Base-by-base conservation (phyloP, 106 monocot genomes). In the Gastrodia elata region DNA sequence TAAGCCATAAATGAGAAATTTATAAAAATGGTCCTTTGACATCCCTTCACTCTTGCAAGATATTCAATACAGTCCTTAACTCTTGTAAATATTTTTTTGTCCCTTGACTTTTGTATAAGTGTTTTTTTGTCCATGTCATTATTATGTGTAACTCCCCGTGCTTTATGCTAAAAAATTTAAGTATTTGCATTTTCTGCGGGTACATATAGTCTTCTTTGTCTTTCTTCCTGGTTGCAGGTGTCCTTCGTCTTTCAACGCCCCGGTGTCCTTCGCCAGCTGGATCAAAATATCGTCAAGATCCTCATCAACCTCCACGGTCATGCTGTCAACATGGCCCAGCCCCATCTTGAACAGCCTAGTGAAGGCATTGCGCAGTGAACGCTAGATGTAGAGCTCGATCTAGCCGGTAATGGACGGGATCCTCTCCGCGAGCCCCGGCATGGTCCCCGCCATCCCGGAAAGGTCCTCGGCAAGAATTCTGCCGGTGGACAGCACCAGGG, bases 331-430 rank as follows among this genome's bases (percentile, higher is more conserved):
- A 34, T 70, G 73, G 20, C 73, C 79, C 16, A 64, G 75, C 37
- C 81, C 84, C 8, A 77, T 85, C 82, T 95, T 85, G 4, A 87
- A 72, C n/a, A 91, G 70, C 94, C 88, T 88, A 37, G 75, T 80
- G 77, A 88, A 88, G 14, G 84, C 79, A 73, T 74, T 84, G 44
- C 71, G 79, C 80, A 85, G 74, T 9, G 88, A 88, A 34, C 78
- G 79, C 39, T 81, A 80, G 27, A 88, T 80, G 57, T 88, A 88
- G 35, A 41, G 58, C 52, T 85, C 88, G 1, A 85, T 80, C 52
- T 75, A 71, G 52, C 48, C 68, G 22, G 34, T 34, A 1, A 74
- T 6, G n/a, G n/a, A 13, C 14, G 30, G 8, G 28, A 3, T 64
- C 70, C 44, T 74, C 56, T 85, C 80, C 9, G 32, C 41, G 27